A percentile compares a stretch with the other conserved stretches of the same genome.
Conservation (phyloP, 768 basidiomycete genomes). For the Suillus sp. region DNA sequence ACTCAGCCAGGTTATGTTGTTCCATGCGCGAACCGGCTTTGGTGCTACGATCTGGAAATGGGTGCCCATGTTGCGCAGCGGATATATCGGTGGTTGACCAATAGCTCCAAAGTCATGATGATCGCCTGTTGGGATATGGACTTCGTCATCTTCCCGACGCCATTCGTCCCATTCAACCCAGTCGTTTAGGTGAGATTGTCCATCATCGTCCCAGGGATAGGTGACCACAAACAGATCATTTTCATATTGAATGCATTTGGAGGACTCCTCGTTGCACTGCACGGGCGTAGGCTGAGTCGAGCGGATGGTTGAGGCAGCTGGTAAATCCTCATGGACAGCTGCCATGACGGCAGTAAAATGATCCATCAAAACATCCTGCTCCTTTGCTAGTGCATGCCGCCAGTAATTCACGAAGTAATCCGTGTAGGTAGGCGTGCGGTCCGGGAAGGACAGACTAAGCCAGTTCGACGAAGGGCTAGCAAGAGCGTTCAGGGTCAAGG, state of each 20-base stretch:
- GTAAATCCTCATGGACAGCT: neutral
- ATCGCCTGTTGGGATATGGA: neutral
- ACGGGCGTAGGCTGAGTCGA: neutral
- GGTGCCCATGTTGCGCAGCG: slow-evolving; percentile 2
- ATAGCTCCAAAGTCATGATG: neutral
- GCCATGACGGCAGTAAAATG: slow-evolving; percentile 2
- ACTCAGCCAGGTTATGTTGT: neutral
- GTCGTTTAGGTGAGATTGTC: neutral
- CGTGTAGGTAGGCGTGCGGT: neutral
- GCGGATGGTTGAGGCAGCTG: neutral
- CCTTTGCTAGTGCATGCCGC: neutral
- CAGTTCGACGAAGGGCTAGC: neutral
- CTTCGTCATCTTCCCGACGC: neutral
- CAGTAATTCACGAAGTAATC: slow-evolving; percentile 4
- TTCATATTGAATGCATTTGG: neutral
- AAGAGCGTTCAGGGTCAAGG: neutral
- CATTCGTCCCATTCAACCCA: neutral
- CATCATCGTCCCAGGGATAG: neutral
- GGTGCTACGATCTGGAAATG: neutral
- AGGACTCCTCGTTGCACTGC: neutral
- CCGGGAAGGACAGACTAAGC: neutral
- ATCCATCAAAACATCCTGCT: neutral
- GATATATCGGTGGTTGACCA: neutral
- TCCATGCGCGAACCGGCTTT: slow-evolving; percentile 1
- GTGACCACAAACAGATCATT: neutral